Evolutionary conservation across 306 rosid species (phyloP).

Genomic region (Sesbania bispinosa): DNA sequence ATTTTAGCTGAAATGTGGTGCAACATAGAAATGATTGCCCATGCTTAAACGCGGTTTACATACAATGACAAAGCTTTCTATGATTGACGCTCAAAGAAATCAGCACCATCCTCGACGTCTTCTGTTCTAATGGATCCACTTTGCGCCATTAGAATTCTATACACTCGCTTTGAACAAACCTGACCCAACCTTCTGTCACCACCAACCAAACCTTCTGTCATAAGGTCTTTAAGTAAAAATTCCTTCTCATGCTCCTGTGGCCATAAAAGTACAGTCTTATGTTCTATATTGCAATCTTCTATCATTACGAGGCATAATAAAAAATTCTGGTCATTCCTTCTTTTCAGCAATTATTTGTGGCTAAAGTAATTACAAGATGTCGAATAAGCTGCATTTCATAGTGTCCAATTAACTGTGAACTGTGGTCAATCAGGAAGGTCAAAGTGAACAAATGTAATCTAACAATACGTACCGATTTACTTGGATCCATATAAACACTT

Average conservation of each 20-base stretch:
- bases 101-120: slow-evolving; percentile 91
- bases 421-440: slow-evolving; percentile 18
- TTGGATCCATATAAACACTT: slow-evolving; percentile 75
- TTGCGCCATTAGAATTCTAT: slow-evolving; percentile 77
- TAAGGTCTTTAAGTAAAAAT: slow-evolving; percentile 78
- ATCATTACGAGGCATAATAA: background rate
- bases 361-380: background rate
- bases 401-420: background rate
- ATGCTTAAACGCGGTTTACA: background rate
- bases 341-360: slow-evolving; percentile 11
- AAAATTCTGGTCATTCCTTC: background rate
- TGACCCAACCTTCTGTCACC: slow-evolving; percentile 83
- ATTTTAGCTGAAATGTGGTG: no score
- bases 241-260: slow-evolving; percentile 82
- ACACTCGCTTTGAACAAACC: slow-evolving; percentile 89
- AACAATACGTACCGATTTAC: slow-evolving; percentile 53
- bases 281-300: slow-evolving; percentile 1
- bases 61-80: slow-evolving; percentile 1
- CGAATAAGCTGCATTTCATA: slow-evolving; percentile 1
- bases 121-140: slow-evolving; percentile 72
- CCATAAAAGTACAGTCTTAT: slow-evolving; percentile 4
- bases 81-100: slow-evolving; percentile 49
- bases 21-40: background rate
- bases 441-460: slow-evolving; percentile 18
- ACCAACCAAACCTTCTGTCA: slow-evolving; percentile 61